Evolutionary conservation across 345 rosid species (phyloP).

Genomic region (Psidium friedrichsthalianum): DNA sequence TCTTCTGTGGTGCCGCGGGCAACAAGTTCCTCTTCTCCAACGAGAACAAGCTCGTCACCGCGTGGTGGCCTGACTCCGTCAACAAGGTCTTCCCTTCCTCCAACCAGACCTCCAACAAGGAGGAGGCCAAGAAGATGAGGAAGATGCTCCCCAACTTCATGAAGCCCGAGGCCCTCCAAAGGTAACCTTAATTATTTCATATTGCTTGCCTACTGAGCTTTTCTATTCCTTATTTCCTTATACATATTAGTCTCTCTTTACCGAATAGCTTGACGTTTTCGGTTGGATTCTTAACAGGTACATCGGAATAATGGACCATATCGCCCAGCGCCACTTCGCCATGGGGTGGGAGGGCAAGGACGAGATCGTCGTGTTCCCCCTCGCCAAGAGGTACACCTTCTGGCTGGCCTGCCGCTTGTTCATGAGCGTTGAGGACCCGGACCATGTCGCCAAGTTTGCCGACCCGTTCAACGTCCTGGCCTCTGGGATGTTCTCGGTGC

Average conservation of each 20-base stretch:
- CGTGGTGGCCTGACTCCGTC: conserved; percentile 11
- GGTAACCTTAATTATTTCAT: not conserved
- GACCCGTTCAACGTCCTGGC: conserved; percentile 7
- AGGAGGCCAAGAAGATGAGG: conserved; percentile 10
- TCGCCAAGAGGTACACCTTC: conserved; percentile 9
- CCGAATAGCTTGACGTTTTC: not conserved
- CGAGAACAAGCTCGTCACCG: conserved; percentile 10
- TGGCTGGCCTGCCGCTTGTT: conserved; percentile 12
- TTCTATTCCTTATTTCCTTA: not conserved
- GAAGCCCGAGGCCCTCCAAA: conserved; percentile 11
- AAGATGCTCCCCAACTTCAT: conserved; percentile 11
- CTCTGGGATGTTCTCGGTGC: conserved; percentile 6
- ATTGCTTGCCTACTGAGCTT: no score
- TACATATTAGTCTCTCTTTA: not conserved
- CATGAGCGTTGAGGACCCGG: conserved; percentile 5
- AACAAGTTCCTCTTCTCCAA: conserved; percentile 12
- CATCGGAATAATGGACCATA: conserved; percentile 12
- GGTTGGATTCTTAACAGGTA: not conserved
- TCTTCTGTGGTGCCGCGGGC: conserved; percentile 6
- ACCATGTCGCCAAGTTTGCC: conserved; percentile 9
- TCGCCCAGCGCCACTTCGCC: conserved; percentile 8
- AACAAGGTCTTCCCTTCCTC: conserved; percentile 12
- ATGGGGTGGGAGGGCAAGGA: conserved; percentile 10
- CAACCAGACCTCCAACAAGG: conserved; percentile 6
- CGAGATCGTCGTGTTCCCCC: conserved; percentile 6